Evolutionary conservation across 805 yeast genomes (phyloP).

Genomic region (Metahyphopichia silvanorum): DNA sequence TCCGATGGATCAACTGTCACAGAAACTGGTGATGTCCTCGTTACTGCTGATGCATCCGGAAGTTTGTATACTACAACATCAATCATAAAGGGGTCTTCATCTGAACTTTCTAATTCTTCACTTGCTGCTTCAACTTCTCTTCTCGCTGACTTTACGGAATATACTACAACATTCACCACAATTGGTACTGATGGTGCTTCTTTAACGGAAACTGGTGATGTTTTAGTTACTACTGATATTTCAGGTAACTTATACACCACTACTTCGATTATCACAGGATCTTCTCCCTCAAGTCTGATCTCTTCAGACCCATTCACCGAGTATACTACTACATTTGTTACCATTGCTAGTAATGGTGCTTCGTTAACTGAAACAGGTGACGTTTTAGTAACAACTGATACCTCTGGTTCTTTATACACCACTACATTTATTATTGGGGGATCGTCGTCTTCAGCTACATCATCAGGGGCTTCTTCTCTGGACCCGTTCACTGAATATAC

Average conservation of each 20-base stretch:
- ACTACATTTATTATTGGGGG: constrained; percentile 7
- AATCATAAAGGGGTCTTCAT: too few relatives aligned
- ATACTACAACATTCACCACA: constrained; percentile 10
- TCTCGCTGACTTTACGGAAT: constrained; percentile 6
- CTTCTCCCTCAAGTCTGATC: too few relatives aligned
- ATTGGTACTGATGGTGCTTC: constrained; percentile 9
- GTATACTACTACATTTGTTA: constrained; percentile 10
- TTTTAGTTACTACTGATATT: constrained; percentile 9
- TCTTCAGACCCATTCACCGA: constrained; percentile 6
- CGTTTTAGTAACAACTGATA: constrained; percentile 10
- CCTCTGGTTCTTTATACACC: constrained; percentile 8
- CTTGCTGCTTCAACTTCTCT: constrained; percentile 11
- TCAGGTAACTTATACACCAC: constrained; percentile 8
- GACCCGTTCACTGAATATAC: constrained; percentile 5
- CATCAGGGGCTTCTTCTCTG: neutral
- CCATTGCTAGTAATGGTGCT: constrained; percentile 9
- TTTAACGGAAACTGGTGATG: constrained; percentile 15
- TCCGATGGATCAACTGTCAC: neutral
- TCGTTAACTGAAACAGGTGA: constrained; percentile 15
- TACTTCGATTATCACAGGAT: constrained; percentile 7
- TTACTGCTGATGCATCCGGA: neutral
- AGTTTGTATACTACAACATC: neutral
- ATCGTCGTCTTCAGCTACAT: neutral
- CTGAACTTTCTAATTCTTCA: constrained; percentile 8
- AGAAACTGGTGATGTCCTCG: neutral